Percentiles rank a stretch among this genome's conserved stretches.
Conservation (phyloP, 169 alveolate species). For the Babesia sp. region DNA sequence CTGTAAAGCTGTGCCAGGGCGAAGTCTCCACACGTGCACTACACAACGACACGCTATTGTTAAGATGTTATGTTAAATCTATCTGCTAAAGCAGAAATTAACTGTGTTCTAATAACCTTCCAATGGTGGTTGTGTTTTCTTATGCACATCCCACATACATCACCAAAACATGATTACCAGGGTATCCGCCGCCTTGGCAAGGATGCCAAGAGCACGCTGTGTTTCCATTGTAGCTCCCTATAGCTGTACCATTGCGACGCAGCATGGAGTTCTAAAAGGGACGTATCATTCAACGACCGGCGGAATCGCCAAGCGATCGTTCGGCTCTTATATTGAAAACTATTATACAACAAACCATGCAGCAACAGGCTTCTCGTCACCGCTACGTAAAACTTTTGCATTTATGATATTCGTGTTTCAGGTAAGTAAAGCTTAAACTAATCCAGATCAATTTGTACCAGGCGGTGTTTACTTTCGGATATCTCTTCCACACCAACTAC, state of each 20-base stretch:
- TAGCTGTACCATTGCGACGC: neutral
- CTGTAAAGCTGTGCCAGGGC: too few species aligned
- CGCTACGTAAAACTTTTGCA: slow-evolving; percentile 48
- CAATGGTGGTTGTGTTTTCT: neutral
- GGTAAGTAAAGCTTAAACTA: slow-evolving; percentile 14
- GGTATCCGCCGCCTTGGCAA: neutral
- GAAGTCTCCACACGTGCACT: slow-evolving; percentile 3
- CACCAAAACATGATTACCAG: neutral
- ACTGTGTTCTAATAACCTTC: too few species aligned
- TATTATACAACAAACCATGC: slow-evolving; percentile 67
- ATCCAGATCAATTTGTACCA: neutral
- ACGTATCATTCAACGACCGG: neutral
- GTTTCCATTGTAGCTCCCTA: neutral
- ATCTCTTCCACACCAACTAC: slow-evolving; percentile 78
- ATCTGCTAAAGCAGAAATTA: too few species aligned
- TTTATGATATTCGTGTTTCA: slow-evolving; percentile 47
- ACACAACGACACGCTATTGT: neutral
- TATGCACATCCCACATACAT: neutral
- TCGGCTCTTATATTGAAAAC: slow-evolving; percentile 64
- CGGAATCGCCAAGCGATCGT: slow-evolving; percentile 20
- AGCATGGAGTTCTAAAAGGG: neutral
- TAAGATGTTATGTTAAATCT: too few species aligned
- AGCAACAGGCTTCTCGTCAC: slow-evolving; percentile 66
- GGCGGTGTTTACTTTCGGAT: slow-evolving; percentile 78
- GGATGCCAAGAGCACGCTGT: neutral